Evolutionary conservation across 192 early-diverging fungal genomes (phyloP), one percentile per base, ranked within the genome.

Genomic region (Glomus cerebriforme): DNA sequence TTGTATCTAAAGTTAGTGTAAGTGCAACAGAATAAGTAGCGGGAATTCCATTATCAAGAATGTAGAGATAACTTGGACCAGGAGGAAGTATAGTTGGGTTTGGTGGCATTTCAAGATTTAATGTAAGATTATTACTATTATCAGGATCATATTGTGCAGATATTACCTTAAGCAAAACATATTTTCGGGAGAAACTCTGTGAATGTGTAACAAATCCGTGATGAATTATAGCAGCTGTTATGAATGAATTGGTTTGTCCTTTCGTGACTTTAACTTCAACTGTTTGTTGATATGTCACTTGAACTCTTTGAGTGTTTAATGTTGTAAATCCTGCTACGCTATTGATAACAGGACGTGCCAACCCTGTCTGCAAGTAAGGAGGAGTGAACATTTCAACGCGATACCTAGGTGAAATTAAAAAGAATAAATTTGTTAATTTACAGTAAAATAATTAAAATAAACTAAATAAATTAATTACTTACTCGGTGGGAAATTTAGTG

Each of bases 141-240:
- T 13, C 12, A 43, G 39, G 39, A 43, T 43, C 39, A 59, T 7
- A 3, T 32, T 8, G 12, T 4, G 32, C 58, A 26, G 58, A n/a
- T 60, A 35, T 7, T 9, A 83, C 26, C 2, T 79, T 71, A 34
- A 77, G 27, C 47, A 73, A 71, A 24, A 79, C 82, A 80, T 80
- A 76, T 34, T 87, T 77, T 71, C 87, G 87, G 22, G 83, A 85
- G 86, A 90, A 88, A 34, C 87, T 85, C 29, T 79, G 77, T 12
- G 86, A 87, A 64, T 90, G 88, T 13, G 88, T 90, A n/a, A 85
- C 81, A 59, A 90, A 90, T 4, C 88, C 88, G 62, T 79, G 69
- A 54, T 81, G 83, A 27, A 88, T 75, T 29, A 90, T 22, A 59
- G 84, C 84, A 22, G 86, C 86, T 2, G 81, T 81, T 59, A 90